Evolutionary conservation across 75 land plant species (phyloP).

Genomic region (Selaginella tamariscina): DNA sequence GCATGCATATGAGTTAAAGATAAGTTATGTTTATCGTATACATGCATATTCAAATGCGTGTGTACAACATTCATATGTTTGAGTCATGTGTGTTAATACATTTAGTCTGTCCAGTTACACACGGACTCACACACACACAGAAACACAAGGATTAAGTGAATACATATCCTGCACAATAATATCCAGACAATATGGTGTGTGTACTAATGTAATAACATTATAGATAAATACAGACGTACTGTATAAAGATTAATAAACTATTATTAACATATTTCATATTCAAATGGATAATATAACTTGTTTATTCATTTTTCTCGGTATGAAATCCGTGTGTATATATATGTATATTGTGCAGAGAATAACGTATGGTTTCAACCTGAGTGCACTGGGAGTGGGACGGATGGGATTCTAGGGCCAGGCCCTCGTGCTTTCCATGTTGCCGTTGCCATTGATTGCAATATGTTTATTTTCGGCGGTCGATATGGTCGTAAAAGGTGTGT

Average conservation of each 20-base stretch:
- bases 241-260: neutral
- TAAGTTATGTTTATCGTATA: no score
- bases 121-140: no score
- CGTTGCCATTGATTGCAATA: slow-evolving; percentile 79
- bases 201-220: no score
- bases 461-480: slow-evolving; percentile 96
- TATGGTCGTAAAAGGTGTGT: slow-evolving; percentile 81
- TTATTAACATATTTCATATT: slow-evolving; percentile 5
- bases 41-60: no score
- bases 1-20: no score
- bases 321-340: neutral
- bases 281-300: neutral
- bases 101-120: no score
- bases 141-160: no score
- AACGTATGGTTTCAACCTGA: slow-evolving; percentile 83
- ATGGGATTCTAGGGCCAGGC: slow-evolving; percentile 59
- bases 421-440: slow-evolving; percentile 95
- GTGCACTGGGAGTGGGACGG: slow-evolving; percentile 71
- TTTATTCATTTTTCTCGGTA: slow-evolving; percentile 2
- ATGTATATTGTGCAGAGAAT: slow-evolving; percentile 40
- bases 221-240: neutral
- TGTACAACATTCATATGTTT: no score
- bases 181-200: no score
- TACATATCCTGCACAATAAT: no score
- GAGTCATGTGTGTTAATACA: no score